Conservation (phyloP, 106 monocot species). For the Allium cepa region DNA sequence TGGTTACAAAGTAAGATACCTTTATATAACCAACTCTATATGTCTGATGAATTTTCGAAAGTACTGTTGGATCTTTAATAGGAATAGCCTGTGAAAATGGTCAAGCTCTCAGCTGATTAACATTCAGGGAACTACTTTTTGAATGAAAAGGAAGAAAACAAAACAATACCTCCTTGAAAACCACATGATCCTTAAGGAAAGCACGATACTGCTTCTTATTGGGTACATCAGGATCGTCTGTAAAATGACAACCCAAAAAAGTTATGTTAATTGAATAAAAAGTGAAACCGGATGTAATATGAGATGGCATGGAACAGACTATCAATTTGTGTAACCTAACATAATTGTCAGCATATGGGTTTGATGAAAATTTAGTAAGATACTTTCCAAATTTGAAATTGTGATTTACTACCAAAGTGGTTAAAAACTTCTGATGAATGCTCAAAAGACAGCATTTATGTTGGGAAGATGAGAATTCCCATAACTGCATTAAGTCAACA, state of each 20-base stretch:
- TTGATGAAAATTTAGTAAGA: too few relatives aligned
- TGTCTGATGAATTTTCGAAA: constrained; percentile 90
- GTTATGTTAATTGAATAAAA: too few relatives aligned
- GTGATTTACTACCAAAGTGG: too few relatives aligned
- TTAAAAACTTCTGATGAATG: too few relatives aligned
- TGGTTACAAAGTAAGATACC: constrained; percentile 16
- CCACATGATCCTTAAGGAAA: constrained; percentile 81
- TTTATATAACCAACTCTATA: constrained; percentile 92
- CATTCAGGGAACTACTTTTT: not conserved
- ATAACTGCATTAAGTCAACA: too few relatives aligned
- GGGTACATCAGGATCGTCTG: constrained; percentile 81
- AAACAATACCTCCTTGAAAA: constrained; percentile 79
- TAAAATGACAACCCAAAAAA: not conserved
- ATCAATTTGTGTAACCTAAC: too few relatives aligned
- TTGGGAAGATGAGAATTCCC: too few relatives aligned
- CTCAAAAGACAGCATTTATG: too few relatives aligned
- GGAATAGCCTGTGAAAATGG: constrained; percentile 40
- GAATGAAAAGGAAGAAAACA: not conserved
- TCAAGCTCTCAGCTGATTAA: not conserved
- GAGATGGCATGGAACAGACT: too few relatives aligned
- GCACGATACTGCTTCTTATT: constrained; percentile 59
- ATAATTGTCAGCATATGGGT: too few relatives aligned
- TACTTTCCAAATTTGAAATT: too few relatives aligned
- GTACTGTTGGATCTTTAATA: constrained; percentile 61
- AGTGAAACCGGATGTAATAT: too few relatives aligned